Conservation (phyloP, 805 yeast species). For the Schwanniomyces polymorphus region DNA sequence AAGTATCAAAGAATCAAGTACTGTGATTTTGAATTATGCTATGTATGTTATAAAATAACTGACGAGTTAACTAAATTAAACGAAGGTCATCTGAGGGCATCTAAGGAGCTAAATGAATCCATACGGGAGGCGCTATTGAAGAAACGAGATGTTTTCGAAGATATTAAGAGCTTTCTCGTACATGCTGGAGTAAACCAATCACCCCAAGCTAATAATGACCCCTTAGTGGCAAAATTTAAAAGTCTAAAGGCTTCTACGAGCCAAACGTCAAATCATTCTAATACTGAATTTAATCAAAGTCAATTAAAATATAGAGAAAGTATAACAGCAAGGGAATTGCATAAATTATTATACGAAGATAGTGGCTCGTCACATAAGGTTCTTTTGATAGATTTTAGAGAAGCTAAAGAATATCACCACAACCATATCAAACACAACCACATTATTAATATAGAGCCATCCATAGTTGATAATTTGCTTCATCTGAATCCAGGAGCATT, state of each 20-base stretch:
- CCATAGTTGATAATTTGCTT: slow-evolving; percentile 14
- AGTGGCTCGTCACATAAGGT: slow-evolving; percentile 17
- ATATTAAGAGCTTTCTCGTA: neutral
- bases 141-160: slow-evolving; percentile 12
- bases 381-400: slow-evolving; percentile 72
- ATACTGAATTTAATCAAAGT: neutral
- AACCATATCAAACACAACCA: slow-evolving; percentile 63
- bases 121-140: slow-evolving; percentile 14
- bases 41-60: slow-evolving; percentile 21
- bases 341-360: slow-evolving; percentile 6
- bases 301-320: slow-evolving; percentile 13
- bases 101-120: slow-evolving; percentile 14
- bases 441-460: slow-evolving; percentile 75
- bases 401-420: slow-evolving; percentile 55
- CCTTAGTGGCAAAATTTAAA: slow-evolving; percentile 25
- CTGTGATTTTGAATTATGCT: slow-evolving; percentile 40
- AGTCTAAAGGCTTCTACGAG: slow-evolving; percentile 8
- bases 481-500: slow-evolving; percentile 34
- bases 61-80: slow-evolving; percentile 8
- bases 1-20: slow-evolving; percentile 25
- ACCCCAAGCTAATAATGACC: slow-evolving; percentile 11
- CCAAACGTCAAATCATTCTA: neutral
- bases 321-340: slow-evolving; percentile 19
- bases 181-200: neutral
- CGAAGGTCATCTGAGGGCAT: slow-evolving; percentile 7